Base-by-base conservation (phyloP, 2,329 filamentous ascomycete genomes). In the Hymenoscyphus fraxineus region DNA sequence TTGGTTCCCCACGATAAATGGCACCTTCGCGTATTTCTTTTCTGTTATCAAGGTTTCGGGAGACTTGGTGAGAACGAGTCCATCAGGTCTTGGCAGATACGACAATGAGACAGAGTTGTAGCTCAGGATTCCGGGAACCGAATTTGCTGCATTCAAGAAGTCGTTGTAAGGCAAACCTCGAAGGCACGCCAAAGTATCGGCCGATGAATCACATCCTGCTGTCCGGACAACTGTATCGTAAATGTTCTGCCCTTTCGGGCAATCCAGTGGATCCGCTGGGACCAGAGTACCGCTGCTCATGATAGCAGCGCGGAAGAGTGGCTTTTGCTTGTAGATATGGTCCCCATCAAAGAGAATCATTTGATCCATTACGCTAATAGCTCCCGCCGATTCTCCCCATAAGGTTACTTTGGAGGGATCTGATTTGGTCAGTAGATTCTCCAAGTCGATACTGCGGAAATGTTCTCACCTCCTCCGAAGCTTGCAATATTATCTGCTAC, bases 341-440 rank as follows among this genome's bases (percentile, higher is more conserved):
- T 94, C 80, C 6, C 91, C 91, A 40, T 86, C 83, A 69, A 91
- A 92, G 12, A 93, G 79, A 1, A 85, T 79, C 84, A 92, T 92
- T 70, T 94, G 91, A 71, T 93, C 85, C 59, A 89, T 83, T 0
- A 91, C 89, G 0, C 89, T 92, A 67, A 93, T 92, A 15, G 86
- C 79, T 0, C 88, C 88, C 0, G 89, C 88, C 6, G 70, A 72
- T 68, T 81, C 78, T 16, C 78, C 81, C 79, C 77, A 82, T 60
- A 80, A 73, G 7, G 78, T 80, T 1, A 80, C 77, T 64, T 78
- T 76, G 0, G 65, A 61, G 10, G 77, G 77, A 68, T 81, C 77
- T 65, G 27, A 27, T 12, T 7, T 55, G 6, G 32, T 57, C 12
- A 57, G 54, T 38, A 7, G 6, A 32, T 39, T 38, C 3, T 15